phyloP scores from a whole-genome alignment of 495 filamentous ascomycete genomes.

The Tuber magnatum region DNA sequence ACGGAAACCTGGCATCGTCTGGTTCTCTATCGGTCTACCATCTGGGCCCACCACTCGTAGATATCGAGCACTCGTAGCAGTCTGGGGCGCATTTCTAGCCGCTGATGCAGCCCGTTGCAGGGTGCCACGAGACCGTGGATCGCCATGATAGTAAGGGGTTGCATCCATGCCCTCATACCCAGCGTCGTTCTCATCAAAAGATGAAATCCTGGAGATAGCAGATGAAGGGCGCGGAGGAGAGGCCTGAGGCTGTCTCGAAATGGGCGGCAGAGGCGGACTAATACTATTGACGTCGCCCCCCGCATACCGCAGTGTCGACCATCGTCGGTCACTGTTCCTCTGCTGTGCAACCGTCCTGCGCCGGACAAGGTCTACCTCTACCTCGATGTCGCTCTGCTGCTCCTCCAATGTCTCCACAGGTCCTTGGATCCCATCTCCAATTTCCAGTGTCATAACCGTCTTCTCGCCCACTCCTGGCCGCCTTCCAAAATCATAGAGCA shows the following conservation, averaged over 20 bases:
- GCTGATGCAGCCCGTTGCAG: slow-evolving; percentile 67
- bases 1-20: slow-evolving; percentile 41
- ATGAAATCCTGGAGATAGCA: slow-evolving; percentile 45
- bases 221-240: slow-evolving; percentile 43
- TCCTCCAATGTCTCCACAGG: slow-evolving; percentile 52
- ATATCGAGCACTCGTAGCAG: slow-evolving; percentile 46
- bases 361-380: slow-evolving; percentile 74
- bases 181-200: slow-evolving; percentile 52
- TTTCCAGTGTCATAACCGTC: slow-evolving; percentile 60
- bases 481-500: slow-evolving; percentile 68
- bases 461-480: slow-evolving; percentile 50
- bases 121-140: slow-evolving; percentile 67
- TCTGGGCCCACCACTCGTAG: slow-evolving; percentile 60
- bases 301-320: slow-evolving; percentile 30
- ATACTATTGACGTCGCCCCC: not conserved
- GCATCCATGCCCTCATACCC: slow-evolving; percentile 45
- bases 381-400: slow-evolving; percentile 67
- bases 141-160: slow-evolving; percentile 67
- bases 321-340: slow-evolving; percentile 43
- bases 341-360: slow-evolving; percentile 62
- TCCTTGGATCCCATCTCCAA: slow-evolving; percentile 63
- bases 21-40: slow-evolving; percentile 65
- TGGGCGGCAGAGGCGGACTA: slow-evolving; percentile 9
- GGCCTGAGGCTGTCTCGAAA: slow-evolving; percentile 26
- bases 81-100: slow-evolving; percentile 42